Percentiles rank a stretch among this genome's conserved stretches.
These are phyloP conservation scores for Trichophyton schoenleinii DNA, from an alignment of 2,329 filamentous ascomycete genomes.

Conservation along the genomic window DNA sequence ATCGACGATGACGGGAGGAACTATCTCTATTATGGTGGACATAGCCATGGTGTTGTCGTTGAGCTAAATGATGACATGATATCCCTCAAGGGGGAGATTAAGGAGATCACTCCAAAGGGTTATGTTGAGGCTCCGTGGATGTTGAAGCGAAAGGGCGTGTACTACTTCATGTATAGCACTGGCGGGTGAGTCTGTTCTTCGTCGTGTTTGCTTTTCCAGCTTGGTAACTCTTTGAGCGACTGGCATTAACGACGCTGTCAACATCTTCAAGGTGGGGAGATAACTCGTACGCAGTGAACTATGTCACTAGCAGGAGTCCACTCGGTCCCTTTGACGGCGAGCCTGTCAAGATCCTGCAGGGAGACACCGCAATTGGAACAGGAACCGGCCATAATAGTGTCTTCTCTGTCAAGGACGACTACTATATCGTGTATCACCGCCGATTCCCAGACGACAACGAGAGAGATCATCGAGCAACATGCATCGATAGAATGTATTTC, in stretches of 20 bases:
- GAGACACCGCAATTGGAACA: conserved; percentile 18
- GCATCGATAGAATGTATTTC: conserved; percentile 40
- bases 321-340: conserved; percentile 32
- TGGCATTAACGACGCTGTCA: background rate
- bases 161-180: conserved; percentile 37
- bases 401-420: conserved; percentile 30
- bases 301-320: conserved; percentile 31
- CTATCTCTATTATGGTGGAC: conserved; percentile 36
- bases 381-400: conserved; percentile 35
- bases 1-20: conserved; percentile 31
- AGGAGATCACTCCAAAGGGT: conserved; percentile 37
- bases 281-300: conserved; percentile 36
- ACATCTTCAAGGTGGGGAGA: conserved; percentile 30
- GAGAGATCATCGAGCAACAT: conserved; percentile 36
- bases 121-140: conserved; percentile 37
- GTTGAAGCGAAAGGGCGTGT: conserved; percentile 32
- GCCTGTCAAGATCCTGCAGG: conserved; percentile 27
- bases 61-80: conserved; percentile 36
- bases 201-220: background rate
- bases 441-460: conserved; percentile 34
- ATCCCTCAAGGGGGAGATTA: conserved; percentile 32
- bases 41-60: conserved; percentile 33
- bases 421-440: conserved; percentile 39
- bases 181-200: conserved; percentile 20
- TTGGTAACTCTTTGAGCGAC: background rate